Percentiles rank a stretch among this genome's conserved stretches.
These are phyloP conservation scores for Neolentinus lepideus DNA, from an alignment of 1,284 basidiomycete genomes.

Conservation along the genomic window DNA sequence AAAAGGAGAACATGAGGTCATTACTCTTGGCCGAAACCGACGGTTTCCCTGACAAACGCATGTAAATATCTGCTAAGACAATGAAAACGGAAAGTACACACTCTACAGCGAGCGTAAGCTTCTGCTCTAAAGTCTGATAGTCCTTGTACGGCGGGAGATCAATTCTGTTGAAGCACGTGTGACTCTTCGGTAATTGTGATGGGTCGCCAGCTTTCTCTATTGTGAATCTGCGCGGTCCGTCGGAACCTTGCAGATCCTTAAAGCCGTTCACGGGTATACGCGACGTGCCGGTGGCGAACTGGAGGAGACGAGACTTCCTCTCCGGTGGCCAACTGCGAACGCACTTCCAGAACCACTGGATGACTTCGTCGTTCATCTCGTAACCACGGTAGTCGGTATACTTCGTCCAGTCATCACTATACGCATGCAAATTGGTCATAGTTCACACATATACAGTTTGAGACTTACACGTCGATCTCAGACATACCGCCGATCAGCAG, in stretches of 20 bases:
- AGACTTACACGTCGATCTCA: conserved; percentile 87
- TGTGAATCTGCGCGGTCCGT: conserved; percentile 91
- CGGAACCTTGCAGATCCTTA: conserved; percentile 97
- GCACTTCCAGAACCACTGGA: conserved; percentile 99
- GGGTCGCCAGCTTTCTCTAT: conserved; percentile 97
- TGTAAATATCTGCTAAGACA: conserved; percentile 7
- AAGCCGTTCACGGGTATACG: conserved; percentile 98
- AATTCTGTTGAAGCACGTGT: conserved; percentile 89
- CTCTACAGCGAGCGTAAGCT: conserved; percentile 88
- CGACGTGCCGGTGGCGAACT: conserved; percentile 97
- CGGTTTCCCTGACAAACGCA: conserved; percentile 28
- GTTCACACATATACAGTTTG: not conserved
- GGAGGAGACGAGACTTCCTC: conserved; percentile 88
- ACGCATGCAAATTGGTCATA: not conserved
- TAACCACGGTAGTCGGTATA: conserved; percentile 83
- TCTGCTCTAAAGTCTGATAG: conserved; percentile 85
- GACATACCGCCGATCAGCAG: conserved; percentile 97
- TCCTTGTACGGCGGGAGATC: conserved; percentile 91
- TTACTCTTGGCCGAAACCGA: conserved; percentile 38
- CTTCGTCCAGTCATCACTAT: conserved; percentile 80
- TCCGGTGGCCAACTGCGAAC: conserved; percentile 95
- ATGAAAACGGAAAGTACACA: conserved; percentile 25
- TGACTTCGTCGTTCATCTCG: conserved; percentile 87
- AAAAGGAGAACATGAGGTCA: not conserved
- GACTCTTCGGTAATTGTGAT: conserved; percentile 80